Evolutionary conservation across 768 basidiomycete species (phyloP).

Genomic region (Trametes maxima): DNA sequence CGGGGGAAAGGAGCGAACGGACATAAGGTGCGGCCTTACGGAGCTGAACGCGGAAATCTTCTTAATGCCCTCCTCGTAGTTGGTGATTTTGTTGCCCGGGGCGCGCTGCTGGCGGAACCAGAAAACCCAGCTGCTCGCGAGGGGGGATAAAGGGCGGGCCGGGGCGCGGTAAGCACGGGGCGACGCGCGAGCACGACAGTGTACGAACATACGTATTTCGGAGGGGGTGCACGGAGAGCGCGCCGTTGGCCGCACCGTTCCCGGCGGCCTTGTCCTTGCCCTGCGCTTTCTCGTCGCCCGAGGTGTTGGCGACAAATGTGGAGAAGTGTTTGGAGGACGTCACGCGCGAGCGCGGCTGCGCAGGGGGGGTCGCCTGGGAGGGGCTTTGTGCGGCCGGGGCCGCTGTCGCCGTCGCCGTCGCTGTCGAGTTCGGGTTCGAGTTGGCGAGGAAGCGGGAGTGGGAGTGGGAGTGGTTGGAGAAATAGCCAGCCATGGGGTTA

Average conservation of each 20-base stretch:
- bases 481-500: constrained; percentile 54
- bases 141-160: neutral
- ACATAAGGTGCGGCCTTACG: constrained; percentile 44
- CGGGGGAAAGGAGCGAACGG: neutral
- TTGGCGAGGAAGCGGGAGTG: constrained; percentile 70
- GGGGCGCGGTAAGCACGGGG: constrained; percentile 22
- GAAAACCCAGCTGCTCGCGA: constrained; percentile 72
- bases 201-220: constrained; percentile 87
- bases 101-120: constrained; percentile 92
- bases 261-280: constrained; percentile 45
- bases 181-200: constrained; percentile 25
- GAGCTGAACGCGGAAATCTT: constrained; percentile 89
- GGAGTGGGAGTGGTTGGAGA: constrained; percentile 79
- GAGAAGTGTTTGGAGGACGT: constrained; percentile 77
- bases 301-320: constrained; percentile 50
- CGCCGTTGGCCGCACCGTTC: constrained; percentile 40
- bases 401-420: constrained; percentile 25
- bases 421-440: constrained; percentile 30
- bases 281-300: constrained; percentile 45
- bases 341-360: constrained; percentile 46
- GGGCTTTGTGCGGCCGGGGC: constrained; percentile 32
- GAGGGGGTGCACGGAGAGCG: constrained; percentile 65
- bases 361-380: constrained; percentile 21
- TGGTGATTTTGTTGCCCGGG: constrained; percentile 86
- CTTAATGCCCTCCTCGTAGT: constrained; percentile 95